Conservation (phyloP, 2,329 filamentous ascomycete genomes). For the Diaporthe vaccinii region DNA sequence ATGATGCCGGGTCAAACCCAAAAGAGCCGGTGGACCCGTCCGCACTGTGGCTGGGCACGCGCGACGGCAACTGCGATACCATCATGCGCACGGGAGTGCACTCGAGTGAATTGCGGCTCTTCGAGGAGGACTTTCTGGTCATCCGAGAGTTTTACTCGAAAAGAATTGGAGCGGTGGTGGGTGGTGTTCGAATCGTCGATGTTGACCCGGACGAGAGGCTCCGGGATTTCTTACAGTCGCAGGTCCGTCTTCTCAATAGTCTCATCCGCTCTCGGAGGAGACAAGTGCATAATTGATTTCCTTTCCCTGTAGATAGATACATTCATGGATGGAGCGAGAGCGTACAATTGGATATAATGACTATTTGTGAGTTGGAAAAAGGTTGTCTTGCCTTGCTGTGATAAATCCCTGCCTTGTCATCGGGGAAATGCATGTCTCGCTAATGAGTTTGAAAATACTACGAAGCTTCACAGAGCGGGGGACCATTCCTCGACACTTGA, state of each 20-base stretch:
- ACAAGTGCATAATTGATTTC: too few species aligned
- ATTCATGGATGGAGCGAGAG: too few species aligned
- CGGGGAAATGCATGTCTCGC: too few species aligned
- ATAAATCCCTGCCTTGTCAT: too few species aligned
- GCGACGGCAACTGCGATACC: neutral
- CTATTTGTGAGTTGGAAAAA: too few species aligned
- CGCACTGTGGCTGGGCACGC: neutral
- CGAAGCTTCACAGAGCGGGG: too few species aligned
- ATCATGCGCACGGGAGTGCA: conserved; percentile 6
- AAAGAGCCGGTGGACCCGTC: neutral
- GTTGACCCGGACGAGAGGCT: neutral
- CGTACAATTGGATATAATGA: too few species aligned
- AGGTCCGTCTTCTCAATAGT: neutral
- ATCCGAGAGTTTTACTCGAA: neutral
- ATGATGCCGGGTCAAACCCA: neutral
- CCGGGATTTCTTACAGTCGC: neutral
- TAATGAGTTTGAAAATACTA: too few species aligned
- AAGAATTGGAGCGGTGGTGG: neutral
- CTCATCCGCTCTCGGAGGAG: too few species aligned
- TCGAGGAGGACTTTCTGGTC: neutral
- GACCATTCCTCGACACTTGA: too few species aligned
- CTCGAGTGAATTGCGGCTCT: neutral
- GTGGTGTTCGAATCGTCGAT: neutral
- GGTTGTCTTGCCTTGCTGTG: too few species aligned
- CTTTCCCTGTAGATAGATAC: too few species aligned